Conservation (phyloP, 2,329 filamentous ascomycete genomes). For the Epichloe festucae region DNA sequence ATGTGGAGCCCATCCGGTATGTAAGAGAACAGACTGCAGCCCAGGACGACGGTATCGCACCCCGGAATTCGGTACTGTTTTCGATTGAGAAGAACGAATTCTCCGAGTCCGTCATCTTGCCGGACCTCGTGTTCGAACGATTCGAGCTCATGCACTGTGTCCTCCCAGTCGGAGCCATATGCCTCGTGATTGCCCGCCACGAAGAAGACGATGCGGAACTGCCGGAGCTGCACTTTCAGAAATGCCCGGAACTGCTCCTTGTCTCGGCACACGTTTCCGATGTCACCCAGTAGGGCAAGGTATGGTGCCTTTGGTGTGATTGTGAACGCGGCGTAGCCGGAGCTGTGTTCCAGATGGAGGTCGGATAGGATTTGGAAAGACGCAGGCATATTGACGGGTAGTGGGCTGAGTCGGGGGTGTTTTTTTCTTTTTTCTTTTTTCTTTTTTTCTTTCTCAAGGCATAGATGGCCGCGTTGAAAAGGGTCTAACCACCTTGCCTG, state of each 20-base stretch:
- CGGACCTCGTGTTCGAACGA: slow-evolving; percentile 17
- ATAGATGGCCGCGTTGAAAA: background rate
- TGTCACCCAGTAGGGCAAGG: slow-evolving; percentile 44
- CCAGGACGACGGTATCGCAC: slow-evolving; percentile 17
- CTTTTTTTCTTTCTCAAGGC: too few relatives aligned
- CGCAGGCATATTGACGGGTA: background rate
- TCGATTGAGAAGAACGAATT: slow-evolving; percentile 28
- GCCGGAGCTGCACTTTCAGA: slow-evolving; percentile 30
- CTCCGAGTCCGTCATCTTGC: slow-evolving; percentile 16
- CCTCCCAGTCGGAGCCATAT: slow-evolving; percentile 28
- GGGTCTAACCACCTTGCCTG: too few relatives aligned
- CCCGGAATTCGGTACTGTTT: slow-evolving; percentile 12
- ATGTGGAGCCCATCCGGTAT: slow-evolving; percentile 24
- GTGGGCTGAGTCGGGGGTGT: too few relatives aligned
- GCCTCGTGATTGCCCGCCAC: slow-evolving; percentile 45
- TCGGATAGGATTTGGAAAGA: slow-evolving; percentile 33
- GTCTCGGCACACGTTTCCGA: slow-evolving; percentile 30
- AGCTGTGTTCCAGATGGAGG: slow-evolving; percentile 39
- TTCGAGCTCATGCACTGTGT: slow-evolving; percentile 15
- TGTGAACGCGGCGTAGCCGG: slow-evolving; percentile 36
- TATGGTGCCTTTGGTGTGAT: slow-evolving; percentile 33
- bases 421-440: too few relatives aligned
- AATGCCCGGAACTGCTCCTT: slow-evolving; percentile 31
- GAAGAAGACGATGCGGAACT: slow-evolving; percentile 37
- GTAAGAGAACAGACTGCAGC: slow-evolving; percentile 33